These are phyloP conservation scores for Neofusicoccum umdonicola DNA, from an alignment of 2,329 filamentous ascomycete genomes.

Conservation along the genomic window DNA sequence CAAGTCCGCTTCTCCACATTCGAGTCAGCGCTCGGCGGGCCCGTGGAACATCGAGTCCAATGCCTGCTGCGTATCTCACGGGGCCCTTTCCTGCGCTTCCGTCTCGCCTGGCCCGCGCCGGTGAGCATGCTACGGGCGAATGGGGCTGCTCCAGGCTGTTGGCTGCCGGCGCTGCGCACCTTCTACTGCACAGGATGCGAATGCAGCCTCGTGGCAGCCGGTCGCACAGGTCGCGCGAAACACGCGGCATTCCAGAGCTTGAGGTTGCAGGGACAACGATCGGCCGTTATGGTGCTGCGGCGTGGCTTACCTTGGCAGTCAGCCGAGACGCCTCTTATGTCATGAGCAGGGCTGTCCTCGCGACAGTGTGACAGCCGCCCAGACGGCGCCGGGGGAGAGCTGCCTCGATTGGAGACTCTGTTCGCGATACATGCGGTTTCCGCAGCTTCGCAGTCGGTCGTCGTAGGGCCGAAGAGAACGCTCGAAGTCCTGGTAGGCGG, in stretches of 20 bases:
- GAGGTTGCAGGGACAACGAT: conserved; percentile 13
- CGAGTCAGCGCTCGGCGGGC: background rate
- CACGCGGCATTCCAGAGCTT: conserved; percentile 9
- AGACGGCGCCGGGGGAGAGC: background rate
- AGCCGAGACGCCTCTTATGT: conserved; percentile 11
- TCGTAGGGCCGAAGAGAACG: background rate
- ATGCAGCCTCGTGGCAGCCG: conserved; percentile 10
- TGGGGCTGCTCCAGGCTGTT: background rate
- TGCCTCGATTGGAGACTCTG: background rate
- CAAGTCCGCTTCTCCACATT: conserved; percentile 6
- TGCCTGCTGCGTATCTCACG: background rate
- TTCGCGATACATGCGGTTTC: no score
- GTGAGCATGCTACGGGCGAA: background rate
- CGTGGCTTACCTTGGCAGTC: conserved; percentile 8
- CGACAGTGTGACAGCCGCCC: background rate
- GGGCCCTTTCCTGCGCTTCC: background rate
- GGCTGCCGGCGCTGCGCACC: background rate
- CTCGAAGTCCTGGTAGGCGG: conserved; percentile 4
- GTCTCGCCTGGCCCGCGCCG: background rate
- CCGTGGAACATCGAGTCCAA: background rate
- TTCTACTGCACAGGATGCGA: background rate
- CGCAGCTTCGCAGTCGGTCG: background rate
- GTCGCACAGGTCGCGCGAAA: conserved; percentile 1
- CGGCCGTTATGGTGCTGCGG: conserved; percentile 13
- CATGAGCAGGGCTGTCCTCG: background rate